Evolutionary conservation across 148 eudicot species (phyloP).

Genomic region (Tetragonia tetragonoides): DNA sequence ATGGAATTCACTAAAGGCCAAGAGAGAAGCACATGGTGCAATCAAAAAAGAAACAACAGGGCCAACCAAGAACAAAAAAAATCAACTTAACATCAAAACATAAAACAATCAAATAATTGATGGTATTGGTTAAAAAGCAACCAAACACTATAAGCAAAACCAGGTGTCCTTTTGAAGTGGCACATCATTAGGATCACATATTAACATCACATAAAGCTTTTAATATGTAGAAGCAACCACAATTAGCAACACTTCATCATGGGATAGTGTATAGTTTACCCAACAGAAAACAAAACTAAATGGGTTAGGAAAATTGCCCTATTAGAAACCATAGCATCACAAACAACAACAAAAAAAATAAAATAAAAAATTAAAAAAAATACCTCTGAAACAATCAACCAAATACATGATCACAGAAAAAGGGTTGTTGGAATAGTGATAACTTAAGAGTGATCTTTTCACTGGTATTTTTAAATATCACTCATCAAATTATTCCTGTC

Average conservation of each 20-base stretch:
- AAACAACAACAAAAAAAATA: not conserved
- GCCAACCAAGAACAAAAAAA: too few relatives aligned
- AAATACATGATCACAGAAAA: not conserved
- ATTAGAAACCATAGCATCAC: not conserved
- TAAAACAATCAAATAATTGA: not conserved
- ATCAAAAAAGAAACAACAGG: too few relatives aligned
- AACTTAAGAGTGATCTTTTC: not conserved
- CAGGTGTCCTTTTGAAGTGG: not conserved
- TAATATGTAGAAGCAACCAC: too few relatives aligned
- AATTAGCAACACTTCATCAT: not conserved
- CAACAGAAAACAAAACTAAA: too few relatives aligned
- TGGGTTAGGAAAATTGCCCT: too few relatives aligned
- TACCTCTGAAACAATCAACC: not conserved
- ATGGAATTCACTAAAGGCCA: not conserved
- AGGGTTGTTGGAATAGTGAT: not conserved
- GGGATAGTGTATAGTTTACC: not conserved
- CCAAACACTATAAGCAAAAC: not conserved
- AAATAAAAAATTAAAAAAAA: not conserved
- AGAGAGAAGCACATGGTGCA: not conserved
- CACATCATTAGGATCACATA: not conserved
- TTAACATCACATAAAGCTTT: too few relatives aligned
- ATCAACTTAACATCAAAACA: too few relatives aligned
- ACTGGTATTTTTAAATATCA: not conserved
- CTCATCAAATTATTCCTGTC: not conserved
- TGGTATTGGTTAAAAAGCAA: not conserved